Evolutionary conservation across 768 basidiomycete genomes (phyloP).

Genomic region (Tylopilus intermedius): DNA sequence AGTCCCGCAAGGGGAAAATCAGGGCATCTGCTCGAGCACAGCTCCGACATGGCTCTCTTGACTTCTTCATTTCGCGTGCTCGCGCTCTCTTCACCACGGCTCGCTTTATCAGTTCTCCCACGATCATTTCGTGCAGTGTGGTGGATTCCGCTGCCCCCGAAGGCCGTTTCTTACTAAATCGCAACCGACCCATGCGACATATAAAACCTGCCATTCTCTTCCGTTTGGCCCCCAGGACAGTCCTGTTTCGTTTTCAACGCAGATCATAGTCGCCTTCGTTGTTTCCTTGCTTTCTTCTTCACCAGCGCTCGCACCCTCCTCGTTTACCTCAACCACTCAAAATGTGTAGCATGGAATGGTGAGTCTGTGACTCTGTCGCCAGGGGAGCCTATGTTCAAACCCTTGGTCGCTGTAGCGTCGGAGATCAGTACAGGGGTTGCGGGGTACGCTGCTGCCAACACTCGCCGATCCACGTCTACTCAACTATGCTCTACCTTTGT

Average conservation of each 20-base stretch:
- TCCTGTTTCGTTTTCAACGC: not conserved
- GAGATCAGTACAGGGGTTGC: constrained; percentile 42
- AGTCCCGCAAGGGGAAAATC: constrained; percentile 25
- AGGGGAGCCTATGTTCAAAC: constrained; percentile 3
- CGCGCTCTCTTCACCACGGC: constrained; percentile 7
- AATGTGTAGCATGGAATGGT: constrained; percentile 64
- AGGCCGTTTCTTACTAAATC: constrained; percentile 29
- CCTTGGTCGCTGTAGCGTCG: constrained; percentile 25
- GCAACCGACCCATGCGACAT: constrained; percentile 16
- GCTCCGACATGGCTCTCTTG: constrained; percentile 15
- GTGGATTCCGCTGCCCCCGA: constrained; percentile 29
- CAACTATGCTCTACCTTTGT: not conserved
- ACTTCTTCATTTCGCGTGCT: constrained; percentile 1
- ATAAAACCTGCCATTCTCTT: constrained; percentile 25
- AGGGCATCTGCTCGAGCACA: constrained; percentile 23
- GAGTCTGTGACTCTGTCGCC: constrained; percentile 10
- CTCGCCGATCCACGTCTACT: not conserved
- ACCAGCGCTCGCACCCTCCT: not conserved
- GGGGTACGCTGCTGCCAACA: constrained; percentile 26
- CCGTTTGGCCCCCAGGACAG: not conserved
- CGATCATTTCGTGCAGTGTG: constrained; percentile 29
- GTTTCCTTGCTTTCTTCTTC: not conserved
- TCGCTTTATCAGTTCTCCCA: constrained; percentile 24
- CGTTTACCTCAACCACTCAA: constrained; percentile 3
- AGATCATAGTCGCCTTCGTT: not conserved